Evolutionary conservation across 768 basidiomycete genomes (phyloP).

Genomic region (Trametes gibbosa): DNA sequence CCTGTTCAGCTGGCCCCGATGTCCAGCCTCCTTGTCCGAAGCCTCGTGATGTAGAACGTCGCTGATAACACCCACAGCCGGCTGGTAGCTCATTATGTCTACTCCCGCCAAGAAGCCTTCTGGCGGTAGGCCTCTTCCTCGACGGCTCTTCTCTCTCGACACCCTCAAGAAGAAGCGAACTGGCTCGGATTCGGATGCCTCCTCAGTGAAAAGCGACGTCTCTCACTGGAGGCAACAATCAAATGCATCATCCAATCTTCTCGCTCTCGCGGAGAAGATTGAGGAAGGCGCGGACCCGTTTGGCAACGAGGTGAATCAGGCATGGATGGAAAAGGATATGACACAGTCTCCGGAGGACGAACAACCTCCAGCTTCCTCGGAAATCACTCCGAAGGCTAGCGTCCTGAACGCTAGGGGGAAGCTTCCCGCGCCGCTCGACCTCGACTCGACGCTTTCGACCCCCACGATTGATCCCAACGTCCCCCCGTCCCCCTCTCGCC

Average conservation of each 20-base stretch:
- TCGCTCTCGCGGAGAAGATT: constrained; percentile 19
- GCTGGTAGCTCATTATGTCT: neutral
- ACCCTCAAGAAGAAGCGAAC: constrained; percentile 22
- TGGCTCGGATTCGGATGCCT: constrained; percentile 15
- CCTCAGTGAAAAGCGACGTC: constrained; percentile 1
- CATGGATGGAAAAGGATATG: constrained; percentile 24
- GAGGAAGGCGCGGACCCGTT: constrained; percentile 19
- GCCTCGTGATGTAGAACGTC: neutral
- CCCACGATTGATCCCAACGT: neutral
- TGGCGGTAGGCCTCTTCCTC: constrained; percentile 22
- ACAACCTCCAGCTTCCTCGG: neutral
- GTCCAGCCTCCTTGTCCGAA: too few species aligned
- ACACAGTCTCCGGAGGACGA: constrained; percentile 23
- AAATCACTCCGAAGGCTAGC: neutral
- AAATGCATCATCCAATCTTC: constrained; percentile 12
- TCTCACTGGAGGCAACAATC: constrained; percentile 9
- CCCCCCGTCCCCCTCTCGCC: constrained; percentile 22
- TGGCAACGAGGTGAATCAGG: constrained; percentile 1
- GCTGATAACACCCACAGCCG: neutral
- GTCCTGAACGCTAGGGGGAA: constrained; percentile 8
- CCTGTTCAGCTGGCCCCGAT: too few species aligned
- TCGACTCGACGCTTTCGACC: constrained; percentile 1
- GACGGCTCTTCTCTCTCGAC: constrained; percentile 29
- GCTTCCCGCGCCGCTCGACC: constrained; percentile 17
- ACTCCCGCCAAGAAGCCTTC: constrained; percentile 22